Evolutionary conservation across 2,329 filamentous ascomycete species (phyloP).

Genomic region (Pochonia chlamydosporia): DNA sequence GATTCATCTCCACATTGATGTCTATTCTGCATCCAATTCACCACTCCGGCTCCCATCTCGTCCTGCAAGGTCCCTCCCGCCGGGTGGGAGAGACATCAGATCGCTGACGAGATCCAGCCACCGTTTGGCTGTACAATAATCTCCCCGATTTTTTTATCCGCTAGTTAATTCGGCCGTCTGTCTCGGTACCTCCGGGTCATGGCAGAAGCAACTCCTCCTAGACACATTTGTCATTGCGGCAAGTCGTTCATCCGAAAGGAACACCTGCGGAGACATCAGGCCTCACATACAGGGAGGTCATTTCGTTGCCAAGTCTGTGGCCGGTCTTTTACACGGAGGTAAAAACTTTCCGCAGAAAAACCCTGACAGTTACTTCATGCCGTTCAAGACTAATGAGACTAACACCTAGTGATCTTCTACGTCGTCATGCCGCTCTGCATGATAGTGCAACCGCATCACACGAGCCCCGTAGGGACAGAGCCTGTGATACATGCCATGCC

Average conservation of each 20-base stretch:
- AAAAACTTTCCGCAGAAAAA: slow-evolving; percentile 10
- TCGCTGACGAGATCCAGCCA: not conserved
- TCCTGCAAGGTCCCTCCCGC: not conserved
- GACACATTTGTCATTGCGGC: slow-evolving; percentile 33
- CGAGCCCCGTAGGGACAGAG: slow-evolving; percentile 28
- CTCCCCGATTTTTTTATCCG: not conserved
- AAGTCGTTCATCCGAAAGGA: slow-evolving; percentile 35
- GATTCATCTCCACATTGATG: not conserved
- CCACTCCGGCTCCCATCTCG: not conserved
- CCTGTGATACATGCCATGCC: slow-evolving; percentile 37
- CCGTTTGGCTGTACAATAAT: not conserved
- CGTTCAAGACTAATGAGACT: slow-evolving; percentile 4
- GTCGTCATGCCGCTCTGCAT: slow-evolving; percentile 31
- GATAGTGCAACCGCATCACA: slow-evolving; percentile 21
- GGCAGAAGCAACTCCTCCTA: slow-evolving; percentile 11
- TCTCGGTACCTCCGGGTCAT: slow-evolving; percentile 1
- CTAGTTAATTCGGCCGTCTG: not conserved
- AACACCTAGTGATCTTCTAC: slow-evolving; percentile 27
- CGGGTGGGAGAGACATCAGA: not conserved
- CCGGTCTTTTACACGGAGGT: slow-evolving; percentile 34
- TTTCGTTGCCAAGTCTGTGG: slow-evolving; percentile 31
- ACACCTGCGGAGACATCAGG: slow-evolving; percentile 33
- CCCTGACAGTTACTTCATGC: not conserved
- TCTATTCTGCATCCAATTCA: not conserved
- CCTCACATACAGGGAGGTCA: slow-evolving; percentile 28